Evolutionary conservation across 768 basidiomycete species (phyloP).

Genomic region (Lactifluus volemus): DNA sequence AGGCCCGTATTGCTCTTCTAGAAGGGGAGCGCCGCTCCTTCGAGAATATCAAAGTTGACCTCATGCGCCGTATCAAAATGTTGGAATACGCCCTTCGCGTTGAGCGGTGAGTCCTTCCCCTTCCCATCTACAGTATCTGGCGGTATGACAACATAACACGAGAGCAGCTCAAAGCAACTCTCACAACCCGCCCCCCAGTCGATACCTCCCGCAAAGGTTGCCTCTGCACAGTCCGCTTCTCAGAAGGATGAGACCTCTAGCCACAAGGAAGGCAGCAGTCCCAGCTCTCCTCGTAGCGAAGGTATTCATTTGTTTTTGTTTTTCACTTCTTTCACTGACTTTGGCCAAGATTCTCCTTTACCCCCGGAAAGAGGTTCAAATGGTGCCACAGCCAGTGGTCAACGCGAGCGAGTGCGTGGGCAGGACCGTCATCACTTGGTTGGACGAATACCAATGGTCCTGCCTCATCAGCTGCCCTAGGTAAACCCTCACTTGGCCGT

Average conservation of each 20-base stretch:
- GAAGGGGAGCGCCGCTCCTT: constrained; percentile 96
- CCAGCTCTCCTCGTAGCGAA: constrained; percentile 81
- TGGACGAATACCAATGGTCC: constrained; percentile 38
- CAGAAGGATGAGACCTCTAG: constrained; percentile 67
- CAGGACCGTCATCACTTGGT: constrained; percentile 33
- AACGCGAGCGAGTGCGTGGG: constrained; percentile 51
- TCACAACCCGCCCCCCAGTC: constrained; percentile 45
- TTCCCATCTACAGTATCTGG: constrained; percentile 11
- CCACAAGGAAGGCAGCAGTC: constrained; percentile 71
- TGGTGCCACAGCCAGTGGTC: constrained; percentile 34
- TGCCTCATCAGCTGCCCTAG: constrained; percentile 34
- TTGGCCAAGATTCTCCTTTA: constrained; percentile 56
- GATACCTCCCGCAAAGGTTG: constrained; percentile 58
- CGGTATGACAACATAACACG: constrained; percentile 28
- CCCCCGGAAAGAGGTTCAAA: constrained; percentile 46
- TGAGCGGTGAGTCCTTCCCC: constrained; percentile 67
- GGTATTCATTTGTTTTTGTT: constrained; percentile 35
- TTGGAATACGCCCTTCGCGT: constrained; percentile 94
- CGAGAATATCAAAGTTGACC: constrained; percentile 93
- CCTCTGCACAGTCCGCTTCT: constrained; percentile 45
- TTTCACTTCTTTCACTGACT: constrained; percentile 11
- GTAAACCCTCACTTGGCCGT: constrained; percentile 70
- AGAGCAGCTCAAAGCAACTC: constrained; percentile 70
- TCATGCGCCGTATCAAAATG: constrained; percentile 98
- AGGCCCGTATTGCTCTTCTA: constrained; percentile 95